Conservation (phyloP, 2,329 filamentous ascomycete species). For the Fusarium verrucosum region DNA sequence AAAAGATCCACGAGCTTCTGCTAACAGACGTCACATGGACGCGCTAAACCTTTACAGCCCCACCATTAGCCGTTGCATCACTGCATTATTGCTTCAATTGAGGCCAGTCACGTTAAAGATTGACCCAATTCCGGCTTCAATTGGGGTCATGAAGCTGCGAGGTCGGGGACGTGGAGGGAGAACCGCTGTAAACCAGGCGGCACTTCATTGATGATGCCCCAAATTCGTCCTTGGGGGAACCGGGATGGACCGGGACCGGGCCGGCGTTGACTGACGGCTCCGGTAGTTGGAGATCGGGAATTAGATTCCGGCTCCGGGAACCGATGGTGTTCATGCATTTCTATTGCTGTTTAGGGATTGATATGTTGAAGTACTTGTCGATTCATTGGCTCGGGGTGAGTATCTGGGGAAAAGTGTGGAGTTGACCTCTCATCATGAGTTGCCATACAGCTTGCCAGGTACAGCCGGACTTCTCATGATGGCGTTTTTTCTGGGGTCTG, state of each 20-base stretch:
- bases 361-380: not conserved
- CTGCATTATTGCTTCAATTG: slow-evolving; percentile 1
- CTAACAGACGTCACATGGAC: slow-evolving; percentile 40
- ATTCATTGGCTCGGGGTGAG: not conserved
- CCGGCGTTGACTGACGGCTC: slow-evolving; percentile 11
- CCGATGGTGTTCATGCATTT: slow-evolving; percentile 19
- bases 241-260: slow-evolving; percentile 38
- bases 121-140: slow-evolving; percentile 8
- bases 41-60: slow-evolving; percentile 31
- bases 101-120: slow-evolving; percentile 7
- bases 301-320: slow-evolving; percentile 37
- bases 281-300: slow-evolving; percentile 4
- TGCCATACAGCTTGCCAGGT: not conserved
- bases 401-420: slow-evolving; percentile 30
- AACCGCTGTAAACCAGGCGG: not conserved
- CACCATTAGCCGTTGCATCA: slow-evolving; percentile 18
- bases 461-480: not conserved
- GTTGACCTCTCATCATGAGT: slow-evolving; percentile 16
- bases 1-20: slow-evolving; percentile 29
- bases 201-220: slow-evolving; percentile 3
- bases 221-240: slow-evolving; percentile 25
- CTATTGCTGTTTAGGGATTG: slow-evolving; percentile 23
- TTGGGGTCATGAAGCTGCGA: slow-evolving; percentile 24
- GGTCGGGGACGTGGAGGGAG: slow-evolving; percentile 21
- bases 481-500: not conserved